A percentile compares a stretch with the other conserved stretches of the same genome.
phyloP scores from a whole-genome alignment of 306 rosid species.

The Elaeagnus macrophylla region DNA sequence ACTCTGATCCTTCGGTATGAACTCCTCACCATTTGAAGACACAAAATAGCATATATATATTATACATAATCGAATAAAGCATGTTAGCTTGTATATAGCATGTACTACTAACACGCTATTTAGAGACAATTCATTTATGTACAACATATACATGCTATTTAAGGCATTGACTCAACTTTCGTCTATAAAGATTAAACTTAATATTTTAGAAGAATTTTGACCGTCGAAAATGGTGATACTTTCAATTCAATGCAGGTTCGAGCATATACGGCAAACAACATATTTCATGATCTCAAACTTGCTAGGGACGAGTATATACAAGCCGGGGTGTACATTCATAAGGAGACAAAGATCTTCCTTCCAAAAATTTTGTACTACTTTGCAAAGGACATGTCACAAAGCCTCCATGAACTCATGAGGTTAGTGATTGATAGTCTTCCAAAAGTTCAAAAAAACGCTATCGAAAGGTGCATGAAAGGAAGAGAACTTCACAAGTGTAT shows the following conservation, averaged over 20 bases:
- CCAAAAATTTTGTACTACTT: conserved; percentile 25
- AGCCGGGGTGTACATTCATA: conserved; percentile 8
- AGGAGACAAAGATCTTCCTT: conserved; percentile 22
- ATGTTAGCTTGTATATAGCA: no score
- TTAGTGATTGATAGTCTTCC: conserved; percentile 9
- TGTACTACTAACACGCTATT: no score
- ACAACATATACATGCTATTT: no score
- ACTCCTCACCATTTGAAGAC: no score
- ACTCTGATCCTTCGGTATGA: conserved; percentile 30
- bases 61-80: no score
- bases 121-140: no score
- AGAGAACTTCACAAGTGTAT: conserved; percentile 11
- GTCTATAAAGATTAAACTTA: neutral
- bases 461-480: conserved; percentile 8
- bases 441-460: conserved; percentile 13
- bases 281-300: conserved; percentile 29
- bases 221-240: neutral
- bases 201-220: no score
- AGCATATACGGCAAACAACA: conserved; percentile 17
- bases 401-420: conserved; percentile 21
- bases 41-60: no score
- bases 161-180: no score
- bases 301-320: conserved; percentile 27
- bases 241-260: conserved; percentile 24
- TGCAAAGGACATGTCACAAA: conserved; percentile 27